Evolutionary conservation across 2,329 filamentous ascomycete genomes (phyloP), one percentile per base, ranked within the genome.

Genomic region (Paecilomyces sp.): DNA sequence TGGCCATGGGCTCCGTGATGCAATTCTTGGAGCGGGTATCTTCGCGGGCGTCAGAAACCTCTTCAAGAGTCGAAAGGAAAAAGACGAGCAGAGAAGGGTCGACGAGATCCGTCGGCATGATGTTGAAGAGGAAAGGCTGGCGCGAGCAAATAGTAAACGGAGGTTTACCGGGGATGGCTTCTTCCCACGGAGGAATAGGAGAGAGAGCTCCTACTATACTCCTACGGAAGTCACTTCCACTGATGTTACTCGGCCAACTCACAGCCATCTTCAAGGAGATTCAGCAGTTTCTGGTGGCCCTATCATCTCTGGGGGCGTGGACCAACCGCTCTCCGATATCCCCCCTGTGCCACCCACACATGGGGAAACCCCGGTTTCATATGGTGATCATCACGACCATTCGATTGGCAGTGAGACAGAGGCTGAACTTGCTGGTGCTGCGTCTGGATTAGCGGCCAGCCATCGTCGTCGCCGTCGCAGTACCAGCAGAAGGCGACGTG

Each of bases 121-220:
- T 61, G 71, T 77, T 25, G 81, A 82, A 63, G 75, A 84, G 55
- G 83, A 85, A 66, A 76, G 78, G 25, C 65, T 83, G 30, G 77
- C 79, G 55, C 77, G 83, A 65, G 75, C 75, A 58, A 80, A 82
- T 61, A 84, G 83, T 36, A 81, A 82, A 33, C 80, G 82, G n/a
- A 84, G 86, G 65, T 91, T 85, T 62, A 91, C 88, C 2, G 88
- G 85, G 30, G 89, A 92, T 69, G 87, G 87, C 1, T 69, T 67
- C 55, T 70, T 70, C 54, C 73, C 71, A 30, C 70, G 68, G 61
- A 62, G 63, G 62, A 61, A 68, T 60, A 65, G 71, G 63, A 61
- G 68, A 47, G 65, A 71, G 2, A 69, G 67, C 51, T 72, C 73
- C 13, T 71, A 47, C n/a, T 47, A 70, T 57, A 69, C 71, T 24